A percentile compares a stretch with the other conserved stretches of the same genome.
phyloP scores from a whole-genome alignment of 495 filamentous ascomycete genomes.

The Xylaria castorea region DNA sequence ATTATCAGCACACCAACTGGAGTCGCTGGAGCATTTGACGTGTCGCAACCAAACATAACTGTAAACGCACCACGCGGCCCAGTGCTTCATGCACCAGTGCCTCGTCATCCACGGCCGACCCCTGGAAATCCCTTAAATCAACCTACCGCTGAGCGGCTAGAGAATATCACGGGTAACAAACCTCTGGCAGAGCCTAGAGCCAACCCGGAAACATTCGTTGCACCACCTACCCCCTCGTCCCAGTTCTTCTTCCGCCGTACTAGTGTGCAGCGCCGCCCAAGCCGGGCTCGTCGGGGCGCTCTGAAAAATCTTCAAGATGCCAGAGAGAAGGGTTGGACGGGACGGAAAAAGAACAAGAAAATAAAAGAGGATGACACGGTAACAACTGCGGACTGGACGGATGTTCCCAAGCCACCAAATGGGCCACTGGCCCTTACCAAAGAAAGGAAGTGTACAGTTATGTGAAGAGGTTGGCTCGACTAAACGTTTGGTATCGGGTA shows the following conservation, averaged over 20 bases:
- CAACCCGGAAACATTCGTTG: slow-evolving; percentile 1
- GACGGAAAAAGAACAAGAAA: slow-evolving; percentile 50
- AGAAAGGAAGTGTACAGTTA: slow-evolving; percentile 60
- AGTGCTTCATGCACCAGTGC: slow-evolving; percentile 50
- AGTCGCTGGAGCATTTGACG: slow-evolving; percentile 53
- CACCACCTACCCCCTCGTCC: slow-evolving; percentile 33
- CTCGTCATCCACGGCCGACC: slow-evolving; percentile 49
- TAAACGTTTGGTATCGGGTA: not conserved
- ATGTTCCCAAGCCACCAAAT: slow-evolving; percentile 45
- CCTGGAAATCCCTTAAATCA: slow-evolving; percentile 48
- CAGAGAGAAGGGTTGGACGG: slow-evolving; percentile 60
- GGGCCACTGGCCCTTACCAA: slow-evolving; percentile 32
- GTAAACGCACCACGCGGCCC: slow-evolving; percentile 38
- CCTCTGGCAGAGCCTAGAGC: slow-evolving; percentile 28
- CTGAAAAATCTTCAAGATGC: slow-evolving; percentile 63
- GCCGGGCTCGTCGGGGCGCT: slow-evolving; percentile 60
- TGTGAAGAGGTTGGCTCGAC: slow-evolving; percentile 46
- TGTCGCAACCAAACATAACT: slow-evolving; percentile 36
- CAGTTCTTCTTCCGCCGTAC: slow-evolving; percentile 41
- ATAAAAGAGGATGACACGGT: slow-evolving; percentile 45
- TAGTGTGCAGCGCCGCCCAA: slow-evolving; percentile 51
- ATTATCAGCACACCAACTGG: slow-evolving; percentile 57
- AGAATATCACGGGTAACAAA: slow-evolving; percentile 55
- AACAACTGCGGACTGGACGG: slow-evolving; percentile 56
- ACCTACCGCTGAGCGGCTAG: slow-evolving; percentile 54